A percentile compares a stretch with the other conserved stretches of the same genome.
Evolutionary conservation across 495 filamentous ascomycete genomes (phyloP).

Genomic region (Trichocladium uniseriatum): DNA sequence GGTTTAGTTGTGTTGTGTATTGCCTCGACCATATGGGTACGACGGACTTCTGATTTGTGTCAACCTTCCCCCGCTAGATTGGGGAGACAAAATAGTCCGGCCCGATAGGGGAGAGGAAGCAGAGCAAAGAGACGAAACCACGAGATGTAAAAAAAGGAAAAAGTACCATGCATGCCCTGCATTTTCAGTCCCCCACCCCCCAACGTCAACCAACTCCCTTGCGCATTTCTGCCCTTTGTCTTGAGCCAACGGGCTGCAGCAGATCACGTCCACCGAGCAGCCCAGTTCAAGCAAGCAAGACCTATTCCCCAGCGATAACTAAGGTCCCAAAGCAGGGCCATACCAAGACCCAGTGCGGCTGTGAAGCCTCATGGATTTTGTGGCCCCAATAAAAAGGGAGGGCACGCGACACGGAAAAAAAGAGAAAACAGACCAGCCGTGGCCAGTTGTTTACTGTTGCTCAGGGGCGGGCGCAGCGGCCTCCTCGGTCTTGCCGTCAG

Average conservation of each 20-base stretch:
- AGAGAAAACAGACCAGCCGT: not conserved
- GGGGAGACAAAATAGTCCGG: not conserved
- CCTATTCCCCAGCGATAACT: slow-evolving; percentile 9
- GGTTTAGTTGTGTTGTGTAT: slow-evolving; percentile 4
- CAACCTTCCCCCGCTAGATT: not conserved
- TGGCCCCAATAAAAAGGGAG: slow-evolving; percentile 3
- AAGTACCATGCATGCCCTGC: slow-evolving; percentile 31
- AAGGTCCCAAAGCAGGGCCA: slow-evolving; percentile 1
- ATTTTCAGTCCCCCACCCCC: slow-evolving; percentile 26
- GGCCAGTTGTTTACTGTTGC: slow-evolving; percentile 21
- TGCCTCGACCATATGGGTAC: not conserved
- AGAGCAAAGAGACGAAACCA: slow-evolving; percentile 8
- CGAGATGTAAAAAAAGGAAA: slow-evolving; percentile 10
- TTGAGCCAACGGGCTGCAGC: slow-evolving; percentile 17
- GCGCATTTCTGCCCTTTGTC: slow-evolving; percentile 16
- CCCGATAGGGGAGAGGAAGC: not conserved
- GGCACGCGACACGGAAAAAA: slow-evolving; percentile 11
- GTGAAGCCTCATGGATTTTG: not conserved
- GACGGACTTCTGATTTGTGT: not conserved
- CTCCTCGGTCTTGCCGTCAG: slow-evolving; percentile 45
- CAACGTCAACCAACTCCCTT: slow-evolving; percentile 30
- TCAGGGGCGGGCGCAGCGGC: slow-evolving; percentile 36
- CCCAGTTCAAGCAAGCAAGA: slow-evolving; percentile 1
- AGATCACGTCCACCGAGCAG: slow-evolving; percentile 16
- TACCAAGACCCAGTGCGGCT: not conserved